Percentiles rank a stretch among this genome's conserved stretches.
These are phyloP conservation scores for Whalleya microplaca DNA, from an alignment of 2,329 filamentous ascomycete genomes.

Conservation along the genomic window DNA sequence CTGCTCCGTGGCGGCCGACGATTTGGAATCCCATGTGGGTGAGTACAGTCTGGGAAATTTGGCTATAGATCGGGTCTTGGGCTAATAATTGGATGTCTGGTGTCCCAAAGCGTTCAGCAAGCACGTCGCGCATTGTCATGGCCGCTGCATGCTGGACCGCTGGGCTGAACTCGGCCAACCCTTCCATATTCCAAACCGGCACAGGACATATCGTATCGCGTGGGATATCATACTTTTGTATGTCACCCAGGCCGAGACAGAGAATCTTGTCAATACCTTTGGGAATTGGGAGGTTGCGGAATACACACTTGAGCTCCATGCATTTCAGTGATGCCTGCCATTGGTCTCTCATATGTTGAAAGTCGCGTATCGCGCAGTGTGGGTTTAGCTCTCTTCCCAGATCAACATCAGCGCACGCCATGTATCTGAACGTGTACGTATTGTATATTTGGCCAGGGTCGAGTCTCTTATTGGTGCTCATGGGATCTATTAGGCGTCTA, in stretches of 20 bases:
- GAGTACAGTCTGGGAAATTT: neutral
- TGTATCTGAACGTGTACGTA: no score
- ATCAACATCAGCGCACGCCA: no score
- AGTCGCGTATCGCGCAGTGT: no score
- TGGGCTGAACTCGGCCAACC: neutral
- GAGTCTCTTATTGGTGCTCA: no score
- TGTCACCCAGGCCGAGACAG: neutral
- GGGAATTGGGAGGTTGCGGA: neutral
- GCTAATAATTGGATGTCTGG: neutral
- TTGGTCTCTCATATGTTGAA: no score
- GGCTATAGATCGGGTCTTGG: neutral
- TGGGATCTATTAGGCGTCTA: no score
- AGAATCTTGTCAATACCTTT: neutral
- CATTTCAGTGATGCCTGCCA: no score
- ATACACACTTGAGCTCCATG: no score
- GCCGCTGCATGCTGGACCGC: neutral
- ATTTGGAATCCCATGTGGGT: neutral
- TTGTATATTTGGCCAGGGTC: no score
- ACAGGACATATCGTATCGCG: no score
- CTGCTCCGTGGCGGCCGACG: neutral
- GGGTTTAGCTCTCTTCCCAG: no score
- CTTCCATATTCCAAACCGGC: neutral
- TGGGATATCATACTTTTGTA: neutral
- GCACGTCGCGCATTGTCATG: neutral
- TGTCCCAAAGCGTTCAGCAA: neutral